Conservation (phyloP, 1,139 yeast species). For the Nematodospora anomalae region DNA sequence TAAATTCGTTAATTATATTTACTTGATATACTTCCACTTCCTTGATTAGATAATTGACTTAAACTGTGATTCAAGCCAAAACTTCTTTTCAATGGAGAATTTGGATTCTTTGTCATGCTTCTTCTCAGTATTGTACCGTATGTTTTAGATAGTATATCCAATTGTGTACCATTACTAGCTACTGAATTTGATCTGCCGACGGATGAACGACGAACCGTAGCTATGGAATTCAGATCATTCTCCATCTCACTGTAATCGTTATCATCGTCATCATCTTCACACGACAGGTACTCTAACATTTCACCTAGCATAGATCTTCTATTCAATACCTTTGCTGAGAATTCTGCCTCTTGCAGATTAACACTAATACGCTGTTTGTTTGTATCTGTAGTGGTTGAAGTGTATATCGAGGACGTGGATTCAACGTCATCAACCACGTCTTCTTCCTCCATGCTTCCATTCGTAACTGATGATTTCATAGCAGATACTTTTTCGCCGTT, state of each 20-base stretch:
- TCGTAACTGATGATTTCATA: background rate
- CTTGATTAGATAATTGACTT: conserved; percentile 7
- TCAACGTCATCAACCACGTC: background rate
- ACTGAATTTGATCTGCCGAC: conserved; percentile 4
- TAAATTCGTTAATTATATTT: background rate
- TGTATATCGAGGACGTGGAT: conserved; percentile 7
- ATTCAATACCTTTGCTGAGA: conserved; percentile 20
- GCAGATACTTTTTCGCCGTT: conserved; percentile 2
- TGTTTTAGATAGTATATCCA: conserved; percentile 8
- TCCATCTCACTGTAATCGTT: no score
- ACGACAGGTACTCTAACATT: conserved; percentile 47
- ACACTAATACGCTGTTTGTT: background rate
- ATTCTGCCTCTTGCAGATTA: conserved; percentile 14
- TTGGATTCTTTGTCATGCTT: background rate
- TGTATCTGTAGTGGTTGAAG: background rate
- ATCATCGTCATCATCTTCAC: conserved; percentile 18
- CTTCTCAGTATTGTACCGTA: conserved; percentile 13
- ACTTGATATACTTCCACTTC: background rate
- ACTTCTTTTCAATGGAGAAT: conserved; percentile 10
- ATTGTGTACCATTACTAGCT: conserved; percentile 4
- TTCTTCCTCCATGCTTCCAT: background rate
- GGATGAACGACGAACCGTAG: background rate
- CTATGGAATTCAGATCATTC: background rate
- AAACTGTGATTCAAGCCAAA: conserved; percentile 12
- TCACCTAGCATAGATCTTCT: conserved; percentile 48